phyloP scores from a whole-genome alignment of 768 basidiomycete species.

The Kwoniella heveanensis region DNA sequence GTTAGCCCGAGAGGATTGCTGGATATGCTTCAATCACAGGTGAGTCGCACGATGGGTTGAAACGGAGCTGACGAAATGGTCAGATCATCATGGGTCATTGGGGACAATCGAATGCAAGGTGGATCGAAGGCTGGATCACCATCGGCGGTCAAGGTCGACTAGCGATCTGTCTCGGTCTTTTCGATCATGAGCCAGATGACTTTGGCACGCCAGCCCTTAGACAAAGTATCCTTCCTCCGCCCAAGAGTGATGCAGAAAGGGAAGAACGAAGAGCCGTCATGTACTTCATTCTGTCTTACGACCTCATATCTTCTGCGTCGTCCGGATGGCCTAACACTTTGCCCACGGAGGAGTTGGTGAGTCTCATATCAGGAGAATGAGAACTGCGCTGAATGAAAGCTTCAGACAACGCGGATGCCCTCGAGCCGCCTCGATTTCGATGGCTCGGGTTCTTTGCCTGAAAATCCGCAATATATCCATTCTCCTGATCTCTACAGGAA shows the following conservation, averaged over 20 bases:
- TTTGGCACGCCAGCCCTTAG: conserved; percentile 18
- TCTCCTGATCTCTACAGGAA: conserved; percentile 33
- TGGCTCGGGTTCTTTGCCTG: conserved; percentile 8
- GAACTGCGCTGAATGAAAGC: not conserved
- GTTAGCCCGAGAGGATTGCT: conserved; percentile 26
- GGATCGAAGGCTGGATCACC: conserved; percentile 47
- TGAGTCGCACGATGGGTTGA: conserved; percentile 6
- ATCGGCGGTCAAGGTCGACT: conserved; percentile 27
- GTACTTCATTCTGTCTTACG: conserved; percentile 32
- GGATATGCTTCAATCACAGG: conserved; percentile 41
- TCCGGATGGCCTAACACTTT: conserved; percentile 42
- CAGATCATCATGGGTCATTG: conserved; percentile 26
- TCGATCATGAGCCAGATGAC: conserved; percentile 14
- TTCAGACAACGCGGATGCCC: conserved; percentile 28
- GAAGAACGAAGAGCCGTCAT: conserved; percentile 40
- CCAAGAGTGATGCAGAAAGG: conserved; percentile 37
- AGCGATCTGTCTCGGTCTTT: conserved; percentile 39
- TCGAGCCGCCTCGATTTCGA: conserved; percentile 23
- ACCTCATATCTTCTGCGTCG: conserved; percentile 28
- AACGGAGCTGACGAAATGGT: conserved; percentile 7
- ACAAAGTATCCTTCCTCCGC: conserved; percentile 26
- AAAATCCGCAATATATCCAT: conserved; percentile 32
- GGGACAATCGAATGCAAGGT: conserved; percentile 28
- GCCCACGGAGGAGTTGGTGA: conserved; percentile 39
- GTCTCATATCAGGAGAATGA: conserved; percentile 9